Base-by-base conservation (phyloP, 73 alveolate genomes). In the Paramecium caudatum region DNA sequence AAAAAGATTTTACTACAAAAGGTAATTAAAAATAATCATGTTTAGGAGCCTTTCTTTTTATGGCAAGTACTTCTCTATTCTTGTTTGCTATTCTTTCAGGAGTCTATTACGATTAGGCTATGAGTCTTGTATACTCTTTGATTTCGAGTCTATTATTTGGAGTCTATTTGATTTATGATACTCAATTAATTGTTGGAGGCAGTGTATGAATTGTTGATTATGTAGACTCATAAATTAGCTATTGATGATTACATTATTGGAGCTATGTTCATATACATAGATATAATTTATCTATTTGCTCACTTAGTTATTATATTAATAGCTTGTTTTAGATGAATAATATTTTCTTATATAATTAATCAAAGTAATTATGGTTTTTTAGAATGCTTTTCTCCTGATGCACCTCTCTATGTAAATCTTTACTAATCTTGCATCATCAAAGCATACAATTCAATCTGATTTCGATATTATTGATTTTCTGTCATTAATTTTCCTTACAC, bases 1-100 rank as follows among this genome's bases (percentile, higher is more conserved):
- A 82, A 33, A 61, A 23, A 19, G 99, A 97, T 86, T 97, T 94
- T 91, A 94, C 99, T 5, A 82, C 78, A 19, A 90, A 95, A 43
- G 95, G 95, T 5, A 98, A 94, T 16, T 19, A 62, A 43, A 17
- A 69, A 25, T 19, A 23, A 8, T 3, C 9, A 25, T 62, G 27
- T 13, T 0, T 17, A 33, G 83, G 47, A 8, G 49, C 83, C 32
- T 36, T 65, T 9, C 15, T 65, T 32, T 30, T 65, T 55, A 55
- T 55, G 80, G 80, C 80, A 55, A 55, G 80, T 65, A 65, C 83
- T 33, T 65, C 50, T 65, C 25, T 65, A 32, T 33, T 65, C 34
- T 43, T 65, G 16, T 65, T 65, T 30, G 49, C 47, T 0, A 65
- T 65, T 17, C 21, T 33, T 3, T 65, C 83, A 3, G 83, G 83